These are phyloP conservation scores for Vanderwaltozyma verrucispora DNA, from an alignment of 805 yeast genomes.

Conservation along the genomic window DNA sequence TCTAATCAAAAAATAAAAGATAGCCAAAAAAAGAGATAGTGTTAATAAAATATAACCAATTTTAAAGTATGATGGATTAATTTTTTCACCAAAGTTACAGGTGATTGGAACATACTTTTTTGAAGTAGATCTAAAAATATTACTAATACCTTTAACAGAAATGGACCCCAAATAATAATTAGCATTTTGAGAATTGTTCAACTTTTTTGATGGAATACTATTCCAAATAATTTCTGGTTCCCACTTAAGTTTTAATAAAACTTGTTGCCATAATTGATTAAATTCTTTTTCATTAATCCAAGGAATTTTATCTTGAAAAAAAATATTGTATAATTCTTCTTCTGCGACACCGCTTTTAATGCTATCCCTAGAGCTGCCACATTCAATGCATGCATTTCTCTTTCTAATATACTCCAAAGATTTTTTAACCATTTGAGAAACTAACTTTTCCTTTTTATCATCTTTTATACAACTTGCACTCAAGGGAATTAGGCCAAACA, in stretches of 20 bases:
- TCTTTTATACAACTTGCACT: conserved; percentile 63
- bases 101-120: conserved; percentile 40
- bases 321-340: conserved; percentile 38
- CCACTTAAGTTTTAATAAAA: conserved; percentile 44
- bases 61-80: neutral
- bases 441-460: conserved; percentile 50
- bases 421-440: conserved; percentile 50
- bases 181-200: too few species aligned
- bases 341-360: conserved; percentile 39
- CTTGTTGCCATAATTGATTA: conserved; percentile 57
- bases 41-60: neutral
- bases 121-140: conserved; percentile 53
- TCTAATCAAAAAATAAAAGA: neutral
- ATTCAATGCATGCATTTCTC: conserved; percentile 48
- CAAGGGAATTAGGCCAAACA: conserved; percentile 48
- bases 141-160: neutral
- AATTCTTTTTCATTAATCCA: conserved; percentile 37
- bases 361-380: conserved; percentile 39
- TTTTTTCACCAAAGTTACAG: conserved; percentile 38
- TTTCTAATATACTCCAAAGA: conserved; percentile 50
- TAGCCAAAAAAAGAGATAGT: neutral
- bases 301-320: conserved; percentile 25
- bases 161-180: too few species aligned
- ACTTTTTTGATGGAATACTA: too few species aligned
- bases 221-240: conserved; percentile 44